Conservation (phyloP, 2,329 filamentous ascomycete genomes). For the Botrytis paeoniae region DNA sequence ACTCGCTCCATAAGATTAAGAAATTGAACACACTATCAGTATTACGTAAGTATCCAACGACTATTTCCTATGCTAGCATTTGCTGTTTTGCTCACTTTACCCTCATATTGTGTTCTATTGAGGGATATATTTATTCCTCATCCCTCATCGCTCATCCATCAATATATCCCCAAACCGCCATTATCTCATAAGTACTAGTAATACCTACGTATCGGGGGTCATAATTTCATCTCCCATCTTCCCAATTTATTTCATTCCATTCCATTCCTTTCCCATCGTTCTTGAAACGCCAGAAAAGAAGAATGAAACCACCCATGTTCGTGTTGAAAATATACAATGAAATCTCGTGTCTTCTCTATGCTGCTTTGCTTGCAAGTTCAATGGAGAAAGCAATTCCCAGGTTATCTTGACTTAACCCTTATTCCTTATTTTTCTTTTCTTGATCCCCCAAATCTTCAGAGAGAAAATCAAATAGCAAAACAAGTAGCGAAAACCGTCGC, state of each 20-base stretch:
- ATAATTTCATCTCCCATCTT: neutral
- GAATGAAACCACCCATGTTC: neutral
- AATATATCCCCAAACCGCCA: neutral
- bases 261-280: neutral
- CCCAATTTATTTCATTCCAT: neutral
- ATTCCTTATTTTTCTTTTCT: neutral
- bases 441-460: too few species aligned
- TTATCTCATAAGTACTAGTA: neutral
- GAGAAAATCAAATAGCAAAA: conserved; percentile 8
- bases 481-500: conserved; percentile 28
- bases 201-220: neutral
- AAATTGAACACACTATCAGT: neutral
- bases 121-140: neutral
- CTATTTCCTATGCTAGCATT: neutral
- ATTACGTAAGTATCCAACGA: neutral
- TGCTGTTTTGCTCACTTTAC: neutral
- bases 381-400: neutral
- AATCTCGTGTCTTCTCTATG: neutral
- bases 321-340: conserved; percentile 1
- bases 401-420: neutral
- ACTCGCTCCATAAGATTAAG: neutral
- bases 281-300: neutral
- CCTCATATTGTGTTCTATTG: neutral
- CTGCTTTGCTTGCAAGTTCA: neutral
- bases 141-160: neutral